These are phyloP conservation scores for Yamadazyma friedrichii DNA, from an alignment of 1,139 yeast species.

Conservation along the genomic window DNA sequence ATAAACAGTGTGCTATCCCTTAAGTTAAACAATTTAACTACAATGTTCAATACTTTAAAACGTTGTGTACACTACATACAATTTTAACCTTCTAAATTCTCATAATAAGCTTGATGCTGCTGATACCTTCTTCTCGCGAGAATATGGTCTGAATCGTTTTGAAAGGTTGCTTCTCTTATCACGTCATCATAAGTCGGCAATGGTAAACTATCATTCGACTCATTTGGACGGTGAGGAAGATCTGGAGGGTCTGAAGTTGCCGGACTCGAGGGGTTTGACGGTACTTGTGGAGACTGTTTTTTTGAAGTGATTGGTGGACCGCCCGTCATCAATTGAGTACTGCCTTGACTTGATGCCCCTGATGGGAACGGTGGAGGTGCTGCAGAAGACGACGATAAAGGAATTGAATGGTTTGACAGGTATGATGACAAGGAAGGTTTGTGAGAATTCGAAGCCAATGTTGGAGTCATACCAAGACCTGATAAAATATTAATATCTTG, in stretches of 20 bases:
- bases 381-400: neutral
- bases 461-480: constrained; percentile 35
- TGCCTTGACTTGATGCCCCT: neutral
- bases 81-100: constrained; percentile 22
- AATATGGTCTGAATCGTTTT: constrained; percentile 27
- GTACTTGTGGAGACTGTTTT: neutral
- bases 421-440: neutral
- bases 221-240: neutral
- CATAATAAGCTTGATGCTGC: constrained; percentile 36
- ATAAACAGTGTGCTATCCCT: too few species aligned
- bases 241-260: neutral
- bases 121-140: constrained; percentile 37
- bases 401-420: neutral
- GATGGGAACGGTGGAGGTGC: neutral
- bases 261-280: neutral
- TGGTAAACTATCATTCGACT: constrained; percentile 11
- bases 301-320: neutral
- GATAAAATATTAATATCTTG: constrained; percentile 41
- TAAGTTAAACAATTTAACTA: too few species aligned
- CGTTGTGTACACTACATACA: too few species aligned
- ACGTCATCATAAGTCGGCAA: constrained; percentile 43
- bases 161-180: constrained; percentile 23
- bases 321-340: neutral
- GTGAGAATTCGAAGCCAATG: constrained; percentile 15
- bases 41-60: too few species aligned